phyloP scores from a whole-genome alignment of 345 rosid genomes.

The Rhodomyrtus tomentosa region DNA sequence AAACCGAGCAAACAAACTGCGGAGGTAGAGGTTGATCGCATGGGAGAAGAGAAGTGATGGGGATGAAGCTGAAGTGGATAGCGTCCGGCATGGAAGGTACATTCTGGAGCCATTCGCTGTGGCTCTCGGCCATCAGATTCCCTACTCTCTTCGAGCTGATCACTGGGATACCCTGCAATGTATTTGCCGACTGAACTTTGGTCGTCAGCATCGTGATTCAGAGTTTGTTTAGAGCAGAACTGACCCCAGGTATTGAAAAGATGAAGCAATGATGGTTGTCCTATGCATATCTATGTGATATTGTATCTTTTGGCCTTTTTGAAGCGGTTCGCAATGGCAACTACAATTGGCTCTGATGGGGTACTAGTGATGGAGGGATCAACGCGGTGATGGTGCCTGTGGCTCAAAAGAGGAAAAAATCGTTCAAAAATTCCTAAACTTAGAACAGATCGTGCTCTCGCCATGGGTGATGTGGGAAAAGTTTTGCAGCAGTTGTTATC shows the following conservation, averaged over 20 bases:
- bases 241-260: not conserved
- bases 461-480: not conserved
- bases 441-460: not conserved
- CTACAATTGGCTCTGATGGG: not conserved
- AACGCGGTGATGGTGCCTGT: too few species aligned
- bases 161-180: constrained; percentile 66
- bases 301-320: not conserved
- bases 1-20: constrained; percentile 37
- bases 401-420: too few species aligned
- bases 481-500: not conserved
- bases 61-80: constrained; percentile 57
- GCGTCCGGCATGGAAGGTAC: constrained; percentile 74
- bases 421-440: too few species aligned
- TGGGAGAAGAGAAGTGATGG: constrained; percentile 95
- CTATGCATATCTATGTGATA: not conserved
- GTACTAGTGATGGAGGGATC: too few species aligned
- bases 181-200: not conserved
- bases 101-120: constrained; percentile 83
- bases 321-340: not conserved
- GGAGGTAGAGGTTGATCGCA: constrained; percentile 88
- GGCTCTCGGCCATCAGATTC: constrained; percentile 32
- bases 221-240: not conserved
- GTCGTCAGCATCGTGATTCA: not conserved
- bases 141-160: constrained; percentile 73
- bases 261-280: not conserved